Conservation (phyloP, 768 basidiomycete species). For the Hirschioporus abietinus region DNA sequence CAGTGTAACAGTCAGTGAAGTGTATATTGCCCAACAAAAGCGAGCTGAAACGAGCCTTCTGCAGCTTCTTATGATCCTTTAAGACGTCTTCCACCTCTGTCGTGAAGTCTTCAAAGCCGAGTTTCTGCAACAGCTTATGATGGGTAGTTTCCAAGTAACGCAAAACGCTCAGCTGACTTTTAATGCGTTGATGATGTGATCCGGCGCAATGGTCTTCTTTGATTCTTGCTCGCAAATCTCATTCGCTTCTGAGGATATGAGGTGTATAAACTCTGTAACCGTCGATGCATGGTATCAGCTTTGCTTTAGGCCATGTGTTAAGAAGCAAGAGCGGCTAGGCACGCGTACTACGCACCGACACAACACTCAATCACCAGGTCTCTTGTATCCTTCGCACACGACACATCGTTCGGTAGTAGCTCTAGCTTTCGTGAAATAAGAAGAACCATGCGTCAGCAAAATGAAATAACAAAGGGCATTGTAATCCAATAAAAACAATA, state of each 20-base stretch:
- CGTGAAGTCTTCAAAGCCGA: constrained; percentile 91
- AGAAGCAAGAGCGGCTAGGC: background rate
- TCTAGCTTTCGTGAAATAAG: constrained; percentile 44
- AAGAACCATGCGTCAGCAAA: constrained; percentile 9
- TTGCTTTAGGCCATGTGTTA: background rate
- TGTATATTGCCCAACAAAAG: background rate
- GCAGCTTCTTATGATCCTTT: constrained; percentile 94
- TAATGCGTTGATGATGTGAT: constrained; percentile 90
- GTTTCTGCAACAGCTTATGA: constrained; percentile 46
- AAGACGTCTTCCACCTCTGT: constrained; percentile 88
- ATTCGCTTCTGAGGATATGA: constrained; percentile 96
- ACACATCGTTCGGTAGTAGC: constrained; percentile 79
- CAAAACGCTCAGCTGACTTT: constrained; percentile 45
- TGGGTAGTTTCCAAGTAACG: constrained; percentile 7
- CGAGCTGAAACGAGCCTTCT: constrained; percentile 58
- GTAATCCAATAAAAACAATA: too few relatives aligned
- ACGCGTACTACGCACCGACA: constrained; percentile 63
- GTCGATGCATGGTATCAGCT: background rate
- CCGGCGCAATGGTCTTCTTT: constrained; percentile 98
- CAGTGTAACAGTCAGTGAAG: constrained; percentile 11
- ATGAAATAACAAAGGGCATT: background rate
- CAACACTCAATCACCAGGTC: constrained; percentile 98
- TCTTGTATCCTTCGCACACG: constrained; percentile 92
- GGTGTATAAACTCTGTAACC: constrained; percentile 86
- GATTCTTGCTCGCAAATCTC: constrained; percentile 97